A percentile compares a stretch with the other conserved stretches of the same genome.
These are phyloP conservation scores for Mycena maculata DNA, from an alignment of 768 basidiomycete species.

Conservation along the genomic window DNA sequence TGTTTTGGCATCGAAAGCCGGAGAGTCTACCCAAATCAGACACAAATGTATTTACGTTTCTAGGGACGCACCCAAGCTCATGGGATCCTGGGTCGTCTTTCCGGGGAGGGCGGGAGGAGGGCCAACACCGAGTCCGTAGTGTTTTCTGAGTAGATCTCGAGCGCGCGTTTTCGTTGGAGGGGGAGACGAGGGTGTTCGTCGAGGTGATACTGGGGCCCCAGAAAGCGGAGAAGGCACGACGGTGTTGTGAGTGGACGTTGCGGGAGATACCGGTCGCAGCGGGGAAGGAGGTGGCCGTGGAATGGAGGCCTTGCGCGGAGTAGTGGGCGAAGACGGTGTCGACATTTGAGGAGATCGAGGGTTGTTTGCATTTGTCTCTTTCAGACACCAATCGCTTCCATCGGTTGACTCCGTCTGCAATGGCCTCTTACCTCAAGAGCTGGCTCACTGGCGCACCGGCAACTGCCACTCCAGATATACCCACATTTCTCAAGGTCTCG, in stretches of 20 bases:
- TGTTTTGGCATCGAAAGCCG: slow-evolving; percentile 82
- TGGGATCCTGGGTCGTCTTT: slow-evolving; percentile 74
- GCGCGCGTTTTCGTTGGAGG: slow-evolving; percentile 66
- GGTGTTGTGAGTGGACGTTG: slow-evolving; percentile 32
- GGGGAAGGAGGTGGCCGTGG: slow-evolving; percentile 57
- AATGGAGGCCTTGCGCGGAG: slow-evolving; percentile 41
- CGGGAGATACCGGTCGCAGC: slow-evolving; percentile 54
- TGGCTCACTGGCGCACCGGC: slow-evolving; percentile 62
- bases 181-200: slow-evolving; percentile 44
- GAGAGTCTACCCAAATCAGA: slow-evolving; percentile 65
- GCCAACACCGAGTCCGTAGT: slow-evolving; percentile 87
- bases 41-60: slow-evolving; percentile 6
- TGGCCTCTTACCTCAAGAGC: slow-evolving; percentile 70
- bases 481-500: slow-evolving; percentile 51
- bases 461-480: slow-evolving; percentile 40
- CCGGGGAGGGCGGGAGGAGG: slow-evolving; percentile 72
- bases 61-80: slow-evolving; percentile 74
- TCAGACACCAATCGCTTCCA: too few species aligned
- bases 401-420: slow-evolving; percentile 37
- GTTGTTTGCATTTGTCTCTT: too few species aligned
- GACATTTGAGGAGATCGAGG: slow-evolving; percentile 7
- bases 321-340: slow-evolving; percentile 34
- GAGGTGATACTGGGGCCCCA: slow-evolving; percentile 40
- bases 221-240: slow-evolving; percentile 38
- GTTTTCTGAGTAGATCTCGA: slow-evolving; percentile 82